A percentile compares a stretch with the other conserved stretches of the same genome.
phyloP scores from a whole-genome alignment of 2,329 filamentous ascomycete genomes.

The Diaporthe australafricana region DNA sequence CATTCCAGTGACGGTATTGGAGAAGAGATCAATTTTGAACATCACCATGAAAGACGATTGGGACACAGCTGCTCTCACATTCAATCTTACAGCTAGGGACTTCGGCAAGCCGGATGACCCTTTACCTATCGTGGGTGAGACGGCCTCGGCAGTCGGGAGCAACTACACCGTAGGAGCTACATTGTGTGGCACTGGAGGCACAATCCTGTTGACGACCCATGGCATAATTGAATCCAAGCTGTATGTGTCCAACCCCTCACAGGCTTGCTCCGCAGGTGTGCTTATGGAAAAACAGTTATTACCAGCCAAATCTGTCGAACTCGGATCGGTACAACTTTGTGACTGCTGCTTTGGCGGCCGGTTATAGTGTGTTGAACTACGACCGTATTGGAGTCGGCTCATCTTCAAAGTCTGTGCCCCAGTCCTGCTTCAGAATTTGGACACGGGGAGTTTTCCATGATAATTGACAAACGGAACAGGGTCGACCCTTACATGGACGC shows the following conservation, averaged over 20 bases:
- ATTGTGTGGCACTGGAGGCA: slow-evolving; percentile 43
- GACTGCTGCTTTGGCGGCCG: slow-evolving; percentile 43
- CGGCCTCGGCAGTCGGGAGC: slow-evolving; percentile 40
- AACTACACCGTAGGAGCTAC: slow-evolving; percentile 45
- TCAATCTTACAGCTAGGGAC: slow-evolving; percentile 45
- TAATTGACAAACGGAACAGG: slow-evolving; percentile 31
- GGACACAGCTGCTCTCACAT: slow-evolving; percentile 44
- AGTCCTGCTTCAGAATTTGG: background rate
- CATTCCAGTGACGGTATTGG: slow-evolving; percentile 44
- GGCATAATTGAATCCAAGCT: slow-evolving; percentile 47
- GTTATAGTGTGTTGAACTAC: slow-evolving; percentile 47
- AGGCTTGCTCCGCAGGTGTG: background rate
- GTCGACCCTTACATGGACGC: slow-evolving; percentile 43
- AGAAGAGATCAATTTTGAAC: slow-evolving; percentile 44
- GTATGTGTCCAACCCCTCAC: slow-evolving; percentile 35
- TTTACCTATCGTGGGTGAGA: slow-evolving; percentile 42
- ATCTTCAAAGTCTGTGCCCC: slow-evolving; percentile 44
- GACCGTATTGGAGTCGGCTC: slow-evolving; percentile 48
- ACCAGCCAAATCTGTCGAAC: slow-evolving; percentile 41
- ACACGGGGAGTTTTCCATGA: background rate
- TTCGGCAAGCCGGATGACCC: slow-evolving; percentile 40
- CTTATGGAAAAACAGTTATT: slow-evolving; percentile 41
- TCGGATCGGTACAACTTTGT: slow-evolving; percentile 43
- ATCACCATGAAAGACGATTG: slow-evolving; percentile 44
- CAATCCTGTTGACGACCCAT: slow-evolving; percentile 44